Conservation (phyloP, 2,329 filamentous ascomycete genomes). For the Alternaria metachromatica region DNA sequence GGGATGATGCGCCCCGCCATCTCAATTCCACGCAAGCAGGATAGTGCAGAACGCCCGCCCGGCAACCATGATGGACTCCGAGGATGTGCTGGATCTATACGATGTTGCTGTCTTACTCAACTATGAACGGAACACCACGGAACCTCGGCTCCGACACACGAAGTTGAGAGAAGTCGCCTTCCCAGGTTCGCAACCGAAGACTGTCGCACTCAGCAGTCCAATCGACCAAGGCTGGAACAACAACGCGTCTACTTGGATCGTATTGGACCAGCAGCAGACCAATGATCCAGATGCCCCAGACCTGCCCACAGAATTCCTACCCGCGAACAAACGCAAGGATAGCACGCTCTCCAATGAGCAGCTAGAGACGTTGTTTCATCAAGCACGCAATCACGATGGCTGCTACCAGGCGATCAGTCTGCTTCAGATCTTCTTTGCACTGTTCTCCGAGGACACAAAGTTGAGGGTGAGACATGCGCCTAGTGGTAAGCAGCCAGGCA, state of each 20-base stretch:
- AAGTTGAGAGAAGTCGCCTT: constrained; percentile 4
- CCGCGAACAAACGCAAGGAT: background rate
- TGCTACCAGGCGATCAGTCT: background rate
- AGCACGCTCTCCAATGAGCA: background rate
- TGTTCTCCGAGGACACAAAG: background rate
- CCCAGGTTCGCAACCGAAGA: background rate
- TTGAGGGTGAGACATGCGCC: constrained; percentile 1
- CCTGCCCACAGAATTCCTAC: background rate
- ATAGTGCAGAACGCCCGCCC: background rate
- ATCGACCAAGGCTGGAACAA: background rate
- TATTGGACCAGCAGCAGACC: background rate
- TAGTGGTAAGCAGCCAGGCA: background rate
- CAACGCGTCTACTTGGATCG: constrained; percentile 1
- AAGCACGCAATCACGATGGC: constrained; percentile 2
- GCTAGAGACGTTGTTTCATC: constrained; percentile 2
- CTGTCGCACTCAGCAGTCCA: background rate
- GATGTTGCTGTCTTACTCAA: background rate
- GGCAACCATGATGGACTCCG: background rate
- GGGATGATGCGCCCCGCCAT: background rate
- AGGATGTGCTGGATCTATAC: constrained; percentile 1
- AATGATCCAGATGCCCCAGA: background rate
- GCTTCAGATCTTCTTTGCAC: background rate
- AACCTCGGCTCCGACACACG: background rate
- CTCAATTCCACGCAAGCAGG: background rate
- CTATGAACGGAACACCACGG: background rate